Conservation (phyloP, 495 filamentous ascomycete species). For the Aspergillus campestris region DNA sequence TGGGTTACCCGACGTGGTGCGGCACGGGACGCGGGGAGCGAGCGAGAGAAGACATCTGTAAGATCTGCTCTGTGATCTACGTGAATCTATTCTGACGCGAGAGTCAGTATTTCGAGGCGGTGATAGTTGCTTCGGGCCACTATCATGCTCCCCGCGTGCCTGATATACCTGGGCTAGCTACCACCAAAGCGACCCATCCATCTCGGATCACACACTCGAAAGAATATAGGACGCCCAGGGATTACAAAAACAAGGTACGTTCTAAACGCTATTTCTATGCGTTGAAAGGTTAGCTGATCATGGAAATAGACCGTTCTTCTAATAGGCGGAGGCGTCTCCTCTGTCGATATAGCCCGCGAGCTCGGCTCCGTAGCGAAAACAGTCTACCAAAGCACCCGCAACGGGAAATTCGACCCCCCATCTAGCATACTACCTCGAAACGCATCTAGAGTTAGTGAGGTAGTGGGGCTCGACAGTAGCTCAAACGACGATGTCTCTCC, state of each 20-base stretch:
- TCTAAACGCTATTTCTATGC: not conserved
- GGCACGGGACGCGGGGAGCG: constrained; percentile 11
- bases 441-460: constrained; percentile 42
- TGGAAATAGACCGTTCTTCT: constrained; percentile 45
- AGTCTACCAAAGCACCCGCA: constrained; percentile 52
- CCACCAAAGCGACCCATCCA: constrained; percentile 46
- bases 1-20: constrained; percentile 26
- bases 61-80: not conserved
- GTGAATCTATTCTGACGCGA: too few species aligned
- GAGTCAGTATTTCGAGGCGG: constrained; percentile 36
- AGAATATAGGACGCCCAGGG: constrained; percentile 44
- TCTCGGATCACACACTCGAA: constrained; percentile 50
- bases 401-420: constrained; percentile 48
- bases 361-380: constrained; percentile 38
- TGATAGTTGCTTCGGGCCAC: constrained; percentile 51
- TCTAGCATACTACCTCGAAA: constrained; percentile 38
- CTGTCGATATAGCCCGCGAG: constrained; percentile 52
- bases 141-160: constrained; percentile 51
- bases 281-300: not conserved
- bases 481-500: constrained; percentile 31
- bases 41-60: constrained; percentile 16
- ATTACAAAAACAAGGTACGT: constrained; percentile 34
- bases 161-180: constrained; percentile 43
- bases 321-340: constrained; percentile 53
- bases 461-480: constrained; percentile 23